Evolutionary conservation across 1,139 yeast species (phyloP).

Genomic region (Pneumocystis jirovecii): DNA sequence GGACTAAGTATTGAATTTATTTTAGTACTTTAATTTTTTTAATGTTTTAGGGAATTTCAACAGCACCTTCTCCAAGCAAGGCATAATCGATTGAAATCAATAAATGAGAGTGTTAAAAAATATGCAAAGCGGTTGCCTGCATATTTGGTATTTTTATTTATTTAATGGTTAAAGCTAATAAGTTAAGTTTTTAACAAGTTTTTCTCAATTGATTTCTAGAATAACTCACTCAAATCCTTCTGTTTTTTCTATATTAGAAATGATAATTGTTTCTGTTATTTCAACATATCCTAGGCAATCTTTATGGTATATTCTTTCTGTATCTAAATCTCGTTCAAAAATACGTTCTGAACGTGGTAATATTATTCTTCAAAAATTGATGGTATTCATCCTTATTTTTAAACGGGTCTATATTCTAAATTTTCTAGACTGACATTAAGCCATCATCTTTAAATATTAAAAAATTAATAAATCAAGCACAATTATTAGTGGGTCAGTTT

Average conservation of each 20-base stretch:
- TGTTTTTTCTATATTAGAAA: conserved; percentile 42
- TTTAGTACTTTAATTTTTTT: background rate
- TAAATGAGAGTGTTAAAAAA: conserved; percentile 27
- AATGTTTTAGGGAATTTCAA: conserved; percentile 3
- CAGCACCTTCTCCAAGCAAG: conserved; percentile 15
- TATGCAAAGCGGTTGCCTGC: conserved; percentile 36
- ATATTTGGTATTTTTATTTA: conserved; percentile 33
- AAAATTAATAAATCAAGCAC: conserved; percentile 18
- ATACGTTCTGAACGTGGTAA: conserved; percentile 43
- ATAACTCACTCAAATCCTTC: conserved; percentile 47
- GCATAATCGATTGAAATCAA: conserved; percentile 13
- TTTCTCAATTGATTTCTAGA: conserved; percentile 76
- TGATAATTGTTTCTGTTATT: conserved; percentile 43
- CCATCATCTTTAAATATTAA: conserved; percentile 7
- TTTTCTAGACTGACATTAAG: background rate
- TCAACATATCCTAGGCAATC: conserved; percentile 65
- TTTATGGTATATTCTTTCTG: conserved; percentile 71
- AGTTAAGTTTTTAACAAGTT: conserved; percentile 67
- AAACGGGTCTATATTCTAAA: background rate
- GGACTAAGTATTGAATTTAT: background rate
- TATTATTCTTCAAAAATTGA: conserved; percentile 24
- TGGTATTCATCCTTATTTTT: background rate
- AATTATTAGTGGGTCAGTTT: conserved; percentile 22
- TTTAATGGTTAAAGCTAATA: conserved; percentile 24
- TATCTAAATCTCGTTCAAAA: conserved; percentile 49